phyloP scores from a whole-genome alignment of 768 basidiomycete species.

The Russula emetica region DNA sequence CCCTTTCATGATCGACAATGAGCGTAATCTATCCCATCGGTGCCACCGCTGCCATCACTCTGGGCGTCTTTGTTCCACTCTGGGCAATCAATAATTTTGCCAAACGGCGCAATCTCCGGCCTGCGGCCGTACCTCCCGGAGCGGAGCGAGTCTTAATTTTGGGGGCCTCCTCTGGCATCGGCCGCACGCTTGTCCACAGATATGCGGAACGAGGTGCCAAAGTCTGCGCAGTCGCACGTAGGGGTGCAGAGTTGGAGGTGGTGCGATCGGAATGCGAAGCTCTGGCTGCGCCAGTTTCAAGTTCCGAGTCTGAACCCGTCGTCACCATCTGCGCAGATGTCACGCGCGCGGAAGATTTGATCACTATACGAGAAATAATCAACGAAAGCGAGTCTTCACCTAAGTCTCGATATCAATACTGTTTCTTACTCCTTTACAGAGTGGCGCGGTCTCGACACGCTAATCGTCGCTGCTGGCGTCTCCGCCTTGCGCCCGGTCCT shows the following conservation, averaged over 20 bases:
- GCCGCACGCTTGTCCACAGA: slow-evolving; percentile 59
- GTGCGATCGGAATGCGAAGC: slow-evolving; percentile 58
- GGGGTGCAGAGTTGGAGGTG: slow-evolving; percentile 48
- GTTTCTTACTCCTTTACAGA: slow-evolving; percentile 40
- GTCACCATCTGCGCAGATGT: slow-evolving; percentile 61
- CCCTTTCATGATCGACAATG: slow-evolving; percentile 2
- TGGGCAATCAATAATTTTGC: background rate
- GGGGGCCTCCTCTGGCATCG: slow-evolving; percentile 83
- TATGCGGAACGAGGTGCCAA: slow-evolving; percentile 74
- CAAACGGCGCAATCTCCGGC: slow-evolving; percentile 31
- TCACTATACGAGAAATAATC: slow-evolving; percentile 50
- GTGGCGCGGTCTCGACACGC: slow-evolving; percentile 80
- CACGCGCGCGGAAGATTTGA: slow-evolving; percentile 60
- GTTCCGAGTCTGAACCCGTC: slow-evolving; percentile 32
- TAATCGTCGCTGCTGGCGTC: slow-evolving; percentile 79
- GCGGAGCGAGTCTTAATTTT: slow-evolving; percentile 74
- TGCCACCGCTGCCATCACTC: slow-evolving; percentile 12
- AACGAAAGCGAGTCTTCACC: slow-evolving; percentile 47
- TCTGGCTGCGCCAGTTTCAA: slow-evolving; percentile 20
- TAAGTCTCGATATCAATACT: background rate
- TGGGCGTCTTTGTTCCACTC: slow-evolving; percentile 8
- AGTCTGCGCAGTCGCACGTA: slow-evolving; percentile 70
- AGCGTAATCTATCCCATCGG: background rate
- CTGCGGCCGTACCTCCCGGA: slow-evolving; percentile 37
- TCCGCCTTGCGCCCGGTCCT: slow-evolving; percentile 76